Evolutionary conservation across 495 filamentous ascomycete species (phyloP).

Genomic region (Trichocladium uniseriatum): DNA sequence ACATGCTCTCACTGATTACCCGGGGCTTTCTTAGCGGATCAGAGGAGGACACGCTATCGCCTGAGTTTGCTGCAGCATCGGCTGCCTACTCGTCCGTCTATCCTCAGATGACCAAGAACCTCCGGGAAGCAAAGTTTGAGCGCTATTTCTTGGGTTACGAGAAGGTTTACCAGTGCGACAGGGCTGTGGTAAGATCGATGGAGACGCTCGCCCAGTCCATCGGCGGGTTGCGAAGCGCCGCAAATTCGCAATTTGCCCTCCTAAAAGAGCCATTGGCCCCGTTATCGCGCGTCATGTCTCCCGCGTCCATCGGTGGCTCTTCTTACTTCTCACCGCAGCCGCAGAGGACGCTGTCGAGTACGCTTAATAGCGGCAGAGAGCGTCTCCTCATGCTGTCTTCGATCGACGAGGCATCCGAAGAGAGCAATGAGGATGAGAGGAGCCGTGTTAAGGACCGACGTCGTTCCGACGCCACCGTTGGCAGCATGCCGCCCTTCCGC

Average conservation of each 20-base stretch:
- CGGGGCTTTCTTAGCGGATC: slow-evolving; percentile 76
- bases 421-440: slow-evolving; percentile 43
- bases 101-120: slow-evolving; percentile 62
- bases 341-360: slow-evolving; percentile 24
- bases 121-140: slow-evolving; percentile 83
- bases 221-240: slow-evolving; percentile 83
- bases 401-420: slow-evolving; percentile 60
- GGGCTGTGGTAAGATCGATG: slow-evolving; percentile 71
- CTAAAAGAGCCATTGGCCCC: slow-evolving; percentile 48
- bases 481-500: slow-evolving; percentile 25
- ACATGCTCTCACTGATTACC: slow-evolving; percentile 76
- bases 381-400: slow-evolving; percentile 40
- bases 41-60: slow-evolving; percentile 61
- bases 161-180: slow-evolving; percentile 68
- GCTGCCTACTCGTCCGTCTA: slow-evolving; percentile 60
- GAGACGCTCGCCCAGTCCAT: slow-evolving; percentile 83
- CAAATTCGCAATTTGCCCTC: slow-evolving; percentile 77
- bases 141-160: slow-evolving; percentile 80
- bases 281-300: slow-evolving; percentile 21
- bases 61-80: slow-evolving; percentile 56
- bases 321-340: slow-evolving; percentile 26
- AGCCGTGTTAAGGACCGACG: not conserved
- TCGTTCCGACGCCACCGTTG: slow-evolving; percentile 11
- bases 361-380: slow-evolving; percentile 23
- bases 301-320: slow-evolving; percentile 7